phyloP scores from a whole-genome alignment of 139 green algal genomes.

The Chlorella vulgaris region DNA sequence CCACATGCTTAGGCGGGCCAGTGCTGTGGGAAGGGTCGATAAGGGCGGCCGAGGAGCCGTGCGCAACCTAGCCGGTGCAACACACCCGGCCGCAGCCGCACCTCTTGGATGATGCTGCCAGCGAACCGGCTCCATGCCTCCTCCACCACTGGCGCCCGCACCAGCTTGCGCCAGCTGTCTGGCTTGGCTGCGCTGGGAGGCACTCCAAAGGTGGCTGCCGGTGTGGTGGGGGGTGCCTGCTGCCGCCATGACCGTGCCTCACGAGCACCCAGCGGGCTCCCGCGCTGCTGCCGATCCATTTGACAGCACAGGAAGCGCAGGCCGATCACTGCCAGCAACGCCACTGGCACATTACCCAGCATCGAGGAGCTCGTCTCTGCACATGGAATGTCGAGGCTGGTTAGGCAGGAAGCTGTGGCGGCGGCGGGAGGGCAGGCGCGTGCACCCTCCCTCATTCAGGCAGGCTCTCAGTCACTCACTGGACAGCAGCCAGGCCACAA shows the following conservation, averaged over 20 bases:
- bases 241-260: background rate
- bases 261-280: background rate
- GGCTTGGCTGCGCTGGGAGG: slow-evolving; percentile 7
- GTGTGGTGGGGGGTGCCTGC: slow-evolving; percentile 1
- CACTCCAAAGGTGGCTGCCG: slow-evolving; percentile 13
- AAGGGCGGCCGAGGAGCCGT: too few species aligned
- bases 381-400: too few species aligned
- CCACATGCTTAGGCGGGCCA: too few species aligned
- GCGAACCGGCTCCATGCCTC: slow-evolving; percentile 69
- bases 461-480: background rate
- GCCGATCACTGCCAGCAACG: too few species aligned
- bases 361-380: slow-evolving; percentile 49
- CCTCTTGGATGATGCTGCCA: slow-evolving; percentile 76
- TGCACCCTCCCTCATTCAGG: too few species aligned
- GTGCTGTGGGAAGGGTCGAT: too few species aligned
- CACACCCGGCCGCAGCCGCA: too few species aligned
- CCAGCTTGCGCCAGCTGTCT: slow-evolving; percentile 55
- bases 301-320: background rate
- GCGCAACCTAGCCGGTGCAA: background rate
- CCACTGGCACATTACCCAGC: slow-evolving; percentile 42
- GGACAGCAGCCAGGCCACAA: background rate
- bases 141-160: slow-evolving; percentile 60
- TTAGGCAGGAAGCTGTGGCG: too few species aligned
- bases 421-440: too few species aligned
- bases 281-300: slow-evolving; percentile 4